phyloP scores from a whole-genome alignment of 371 early-diverging fungal species.

The Lichtheimia ramosa region DNA sequence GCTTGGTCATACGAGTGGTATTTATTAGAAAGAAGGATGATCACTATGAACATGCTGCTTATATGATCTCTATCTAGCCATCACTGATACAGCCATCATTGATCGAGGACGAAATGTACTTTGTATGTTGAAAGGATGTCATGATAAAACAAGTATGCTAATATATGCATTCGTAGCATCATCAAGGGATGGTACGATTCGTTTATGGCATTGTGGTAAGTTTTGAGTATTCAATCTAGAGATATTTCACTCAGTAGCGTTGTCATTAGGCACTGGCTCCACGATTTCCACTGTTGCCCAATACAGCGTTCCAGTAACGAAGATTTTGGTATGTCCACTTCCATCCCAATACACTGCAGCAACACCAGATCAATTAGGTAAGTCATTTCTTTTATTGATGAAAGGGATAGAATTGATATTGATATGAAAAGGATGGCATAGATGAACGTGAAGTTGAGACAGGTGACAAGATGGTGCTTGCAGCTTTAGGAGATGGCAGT shows the following conservation, averaged over 20 bases:
- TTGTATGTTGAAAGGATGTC: slow-evolving; percentile 32
- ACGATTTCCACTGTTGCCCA: slow-evolving; percentile 42
- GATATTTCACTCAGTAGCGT: too few relatives aligned
- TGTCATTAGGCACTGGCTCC: slow-evolving; percentile 27
- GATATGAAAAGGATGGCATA: neutral
- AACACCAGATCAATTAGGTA: slow-evolving; percentile 19
- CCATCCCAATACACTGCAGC: slow-evolving; percentile 24
- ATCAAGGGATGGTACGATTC: slow-evolving; percentile 55
- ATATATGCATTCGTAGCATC: slow-evolving; percentile 34
- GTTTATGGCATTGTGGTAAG: slow-evolving; percentile 60
- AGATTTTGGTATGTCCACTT: slow-evolving; percentile 26
- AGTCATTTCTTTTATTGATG: neutral
- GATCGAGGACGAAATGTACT: slow-evolving; percentile 57
- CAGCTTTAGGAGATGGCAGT: slow-evolving; percentile 45
- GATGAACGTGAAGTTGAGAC: slow-evolving; percentile 58
- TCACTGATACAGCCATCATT: slow-evolving; percentile 59
- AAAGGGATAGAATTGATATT: too few relatives aligned
- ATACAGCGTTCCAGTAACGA: slow-evolving; percentile 33
- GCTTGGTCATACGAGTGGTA: slow-evolving; percentile 66
- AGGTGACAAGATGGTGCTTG: slow-evolving; percentile 46
- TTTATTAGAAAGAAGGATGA: neutral
- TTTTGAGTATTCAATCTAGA: neutral
- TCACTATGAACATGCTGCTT: neutral
- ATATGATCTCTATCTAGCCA: slow-evolving; percentile 25
- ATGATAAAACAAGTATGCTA: neutral